Base-by-base conservation (phyloP, 2,329 filamentous ascomycete genomes). In the Dactylellina cionopaga region DNA sequence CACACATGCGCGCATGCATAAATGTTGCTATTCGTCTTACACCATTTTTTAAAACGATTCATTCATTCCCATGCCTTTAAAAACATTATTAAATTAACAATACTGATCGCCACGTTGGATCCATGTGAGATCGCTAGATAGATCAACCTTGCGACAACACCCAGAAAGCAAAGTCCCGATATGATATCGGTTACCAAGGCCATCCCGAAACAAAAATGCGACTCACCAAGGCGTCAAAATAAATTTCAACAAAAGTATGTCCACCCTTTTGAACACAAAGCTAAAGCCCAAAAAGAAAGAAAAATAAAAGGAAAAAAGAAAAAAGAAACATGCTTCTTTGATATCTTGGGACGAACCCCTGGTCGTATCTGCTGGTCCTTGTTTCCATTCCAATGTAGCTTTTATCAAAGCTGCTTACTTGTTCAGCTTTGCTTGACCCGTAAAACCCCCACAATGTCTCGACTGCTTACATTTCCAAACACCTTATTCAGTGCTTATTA, bases 361-460 rank as follows among this genome's bases (percentile, higher is more conserved):
- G n/a, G n/a, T n/a, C n/a, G n/a, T n/a, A n/a, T n/a, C n/a, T n/a
- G n/a, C n/a, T n/a, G n/a, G n/a, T n/a, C n/a, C n/a, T n/a, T n/a
- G n/a, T n/a, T n/a, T n/a, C 13, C 17, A 13, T 33, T 24, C 47
- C 47, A 33, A 52, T 52, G 31, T 33, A 52, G 11, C n/a, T 5
- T 17, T 22, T n/a, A 52, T 24, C 47, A 35, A 25, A 35, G 47
- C 47, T 52, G 47, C 47, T 52, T 52, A 52, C 24, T n/a, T n/a
- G n/a, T n/a, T n/a, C n/a, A n/a, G n/a, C n/a, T n/a, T n/a, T n/a
- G n/a, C n/a, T n/a, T n/a, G n/a, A n/a, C n/a, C n/a, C n/a, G n/a
- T n/a, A n/a, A n/a, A n/a, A n/a, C n/a, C n/a, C n/a, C n/a, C n/a
- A n/a, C n/a, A n/a, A 24, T 52, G 1, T 24, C 27, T 25, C 37